phyloP scores from a whole-genome alignment of 2,329 filamentous ascomycete species.

The Xylariales sp. region DNA sequence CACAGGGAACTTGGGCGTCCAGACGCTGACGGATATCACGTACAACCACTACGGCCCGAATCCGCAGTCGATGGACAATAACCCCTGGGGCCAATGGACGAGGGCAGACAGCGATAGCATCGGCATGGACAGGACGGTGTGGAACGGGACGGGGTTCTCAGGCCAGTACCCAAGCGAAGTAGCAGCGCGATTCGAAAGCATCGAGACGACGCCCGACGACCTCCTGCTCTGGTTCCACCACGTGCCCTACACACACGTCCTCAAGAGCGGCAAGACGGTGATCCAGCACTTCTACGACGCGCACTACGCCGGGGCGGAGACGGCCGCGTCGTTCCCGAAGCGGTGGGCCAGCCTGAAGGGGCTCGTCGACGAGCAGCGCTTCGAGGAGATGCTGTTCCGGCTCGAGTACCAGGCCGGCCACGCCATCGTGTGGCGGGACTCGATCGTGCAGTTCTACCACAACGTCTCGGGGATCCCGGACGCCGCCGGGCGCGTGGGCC shows the following conservation, averaged over 20 bases:
- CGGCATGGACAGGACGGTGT: slow-evolving; percentile 78
- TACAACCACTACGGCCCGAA: slow-evolving; percentile 76
- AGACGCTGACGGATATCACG: slow-evolving; percentile 75
- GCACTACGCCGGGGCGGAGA: slow-evolving; percentile 65
- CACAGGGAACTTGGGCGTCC: slow-evolving; percentile 75
- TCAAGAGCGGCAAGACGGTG: slow-evolving; percentile 74
- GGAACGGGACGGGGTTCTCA: slow-evolving; percentile 73
- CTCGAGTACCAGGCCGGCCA: slow-evolving; percentile 76
- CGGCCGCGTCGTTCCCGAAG: slow-evolving; percentile 67
- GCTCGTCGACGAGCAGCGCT: slow-evolving; percentile 70
- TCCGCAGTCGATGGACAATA: slow-evolving; percentile 70
- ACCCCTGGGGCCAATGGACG: slow-evolving; percentile 79
- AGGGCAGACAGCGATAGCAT: slow-evolving; percentile 69
- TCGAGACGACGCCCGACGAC: slow-evolving; percentile 73
- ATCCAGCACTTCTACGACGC: slow-evolving; percentile 67
- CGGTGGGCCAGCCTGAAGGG: slow-evolving; percentile 66
- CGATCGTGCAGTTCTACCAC: slow-evolving; percentile 72
- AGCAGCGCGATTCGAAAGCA: slow-evolving; percentile 66
- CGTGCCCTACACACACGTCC: slow-evolving; percentile 71
- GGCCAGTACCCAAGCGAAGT: slow-evolving; percentile 75
- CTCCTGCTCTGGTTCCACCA: slow-evolving; percentile 81
- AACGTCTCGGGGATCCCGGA: slow-evolving; percentile 72
- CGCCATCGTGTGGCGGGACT: slow-evolving; percentile 76
- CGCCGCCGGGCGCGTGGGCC: slow-evolving; percentile 63
- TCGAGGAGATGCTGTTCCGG: slow-evolving; percentile 67